These are phyloP conservation scores for Chrysosporium keratinophilum DNA, from an alignment of 2,329 filamentous ascomycete genomes.

Conservation along the genomic window DNA sequence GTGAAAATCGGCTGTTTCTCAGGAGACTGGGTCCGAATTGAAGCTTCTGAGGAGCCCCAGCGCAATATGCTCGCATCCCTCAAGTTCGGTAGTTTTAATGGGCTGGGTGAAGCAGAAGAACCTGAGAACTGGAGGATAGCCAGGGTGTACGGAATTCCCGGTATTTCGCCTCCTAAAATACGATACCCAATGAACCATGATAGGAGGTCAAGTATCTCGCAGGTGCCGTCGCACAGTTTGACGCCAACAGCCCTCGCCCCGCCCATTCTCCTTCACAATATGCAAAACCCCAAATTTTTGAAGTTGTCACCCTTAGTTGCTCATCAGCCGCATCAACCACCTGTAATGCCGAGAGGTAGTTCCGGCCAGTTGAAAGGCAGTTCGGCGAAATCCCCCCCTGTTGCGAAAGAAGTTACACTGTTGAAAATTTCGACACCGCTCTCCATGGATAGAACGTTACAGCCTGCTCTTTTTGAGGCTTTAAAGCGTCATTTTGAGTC, in stretches of 20 bases:
- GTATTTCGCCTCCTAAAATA: conserved; percentile 43
- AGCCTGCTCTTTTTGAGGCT: conserved; percentile 75
- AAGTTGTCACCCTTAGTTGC: conserved; percentile 55
- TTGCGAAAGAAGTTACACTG: conserved; percentile 70
- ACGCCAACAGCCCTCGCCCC: conserved; percentile 66
- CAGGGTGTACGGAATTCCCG: conserved; percentile 79
- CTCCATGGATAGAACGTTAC: conserved; percentile 72
- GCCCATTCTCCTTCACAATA: conserved; percentile 75
- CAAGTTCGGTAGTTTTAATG: conserved; percentile 45
- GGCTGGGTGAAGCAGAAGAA: conserved; percentile 36
- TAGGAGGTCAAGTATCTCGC: conserved; percentile 47
- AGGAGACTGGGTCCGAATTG: conserved; percentile 87
- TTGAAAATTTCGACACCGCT: conserved; percentile 81
- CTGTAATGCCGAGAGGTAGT: conserved; percentile 48
- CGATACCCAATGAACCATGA: conserved; percentile 47
- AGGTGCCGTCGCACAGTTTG: conserved; percentile 34
- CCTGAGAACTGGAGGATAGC: conserved; percentile 68
- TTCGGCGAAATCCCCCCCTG: conserved; percentile 43
- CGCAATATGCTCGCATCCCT: conserved; percentile 49
- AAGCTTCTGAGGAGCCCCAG: conserved; percentile 60
- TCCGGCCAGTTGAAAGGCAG: conserved; percentile 41
- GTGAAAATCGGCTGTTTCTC: conserved; percentile 93
- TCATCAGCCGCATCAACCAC: conserved; percentile 28
- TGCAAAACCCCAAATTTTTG: conserved; percentile 67
- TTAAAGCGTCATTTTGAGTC: conserved; percentile 82